A percentile compares a stretch with the other conserved stretches of the same genome.
Conservation (phyloP, 495 filamentous ascomycete species). For the Penicillium mononematosum region DNA sequence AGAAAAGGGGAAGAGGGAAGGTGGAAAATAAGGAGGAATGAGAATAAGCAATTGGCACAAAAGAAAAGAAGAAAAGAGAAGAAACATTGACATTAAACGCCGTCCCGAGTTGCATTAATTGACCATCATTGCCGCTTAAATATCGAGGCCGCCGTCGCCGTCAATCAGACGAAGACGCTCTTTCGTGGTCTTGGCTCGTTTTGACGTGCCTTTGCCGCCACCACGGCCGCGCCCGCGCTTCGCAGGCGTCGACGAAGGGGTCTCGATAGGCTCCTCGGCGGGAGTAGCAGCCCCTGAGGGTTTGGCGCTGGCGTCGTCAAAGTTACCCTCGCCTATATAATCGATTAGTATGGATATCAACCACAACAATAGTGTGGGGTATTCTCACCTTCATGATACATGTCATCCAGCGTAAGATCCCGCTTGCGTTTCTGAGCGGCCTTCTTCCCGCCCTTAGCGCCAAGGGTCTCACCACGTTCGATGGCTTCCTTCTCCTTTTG, state of each 20-base stretch:
- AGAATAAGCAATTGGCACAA: slow-evolving; percentile 1
- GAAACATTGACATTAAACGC: slow-evolving; percentile 28
- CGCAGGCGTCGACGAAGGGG: slow-evolving; percentile 48
- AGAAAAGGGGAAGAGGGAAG: slow-evolving; percentile 17
- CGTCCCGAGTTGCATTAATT: slow-evolving; percentile 31
- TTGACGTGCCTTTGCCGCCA: slow-evolving; percentile 54
- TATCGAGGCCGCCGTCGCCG: slow-evolving; percentile 57
- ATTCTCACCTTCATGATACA: slow-evolving; percentile 90
- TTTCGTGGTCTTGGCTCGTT: slow-evolving; percentile 90
- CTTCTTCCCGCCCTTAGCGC: slow-evolving; percentile 56
- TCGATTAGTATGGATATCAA: slow-evolving; percentile 20
- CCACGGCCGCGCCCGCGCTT: slow-evolving; percentile 55
- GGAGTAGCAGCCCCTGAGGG: slow-evolving; percentile 83
- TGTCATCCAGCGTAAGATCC: slow-evolving; percentile 83
- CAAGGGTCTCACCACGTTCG: slow-evolving; percentile 51
- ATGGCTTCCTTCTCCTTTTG: slow-evolving; percentile 80
- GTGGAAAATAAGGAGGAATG: slow-evolving; percentile 11
- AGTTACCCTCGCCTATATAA: slow-evolving; percentile 81
- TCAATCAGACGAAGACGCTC: slow-evolving; percentile 86
- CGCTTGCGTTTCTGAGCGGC: slow-evolving; percentile 63
- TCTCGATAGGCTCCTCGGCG: slow-evolving; percentile 52
- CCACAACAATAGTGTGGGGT: background rate
- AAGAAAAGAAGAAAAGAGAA: slow-evolving; percentile 18
- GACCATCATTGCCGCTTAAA: slow-evolving; percentile 23
- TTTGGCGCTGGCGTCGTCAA: slow-evolving; percentile 78